Evolutionary conservation across 805 yeast species (phyloP).

Genomic region (Brettanomyces naardenensis): DNA sequence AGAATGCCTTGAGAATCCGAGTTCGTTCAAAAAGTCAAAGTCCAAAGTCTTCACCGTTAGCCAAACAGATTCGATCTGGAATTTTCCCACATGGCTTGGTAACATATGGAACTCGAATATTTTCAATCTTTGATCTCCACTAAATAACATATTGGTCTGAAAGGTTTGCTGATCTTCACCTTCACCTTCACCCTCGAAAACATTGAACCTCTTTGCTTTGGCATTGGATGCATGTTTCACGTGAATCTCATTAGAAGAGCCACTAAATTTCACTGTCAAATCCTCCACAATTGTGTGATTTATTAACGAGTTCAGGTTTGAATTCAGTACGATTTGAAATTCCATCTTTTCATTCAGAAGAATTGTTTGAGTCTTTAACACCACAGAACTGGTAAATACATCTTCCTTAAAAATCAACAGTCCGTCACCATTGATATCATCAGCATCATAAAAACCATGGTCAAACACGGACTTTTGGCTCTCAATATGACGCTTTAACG

Average conservation of each 20-base stretch:
- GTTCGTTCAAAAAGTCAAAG: slow-evolving; percentile 10
- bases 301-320: slow-evolving; percentile 19
- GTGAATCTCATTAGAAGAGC: slow-evolving; percentile 7
- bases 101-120: slow-evolving; percentile 14
- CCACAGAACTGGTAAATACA: slow-evolving; percentile 12
- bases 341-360: slow-evolving; percentile 15
- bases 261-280: slow-evolving; percentile 15
- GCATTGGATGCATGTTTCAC: slow-evolving; percentile 8
- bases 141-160: slow-evolving; percentile 13
- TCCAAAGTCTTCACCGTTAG: slow-evolving; percentile 8
- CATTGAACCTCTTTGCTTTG: neutral
- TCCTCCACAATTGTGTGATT: slow-evolving; percentile 11
- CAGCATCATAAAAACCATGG: slow-evolving; percentile 3
- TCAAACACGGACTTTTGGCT: neutral
- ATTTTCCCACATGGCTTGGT: slow-evolving; percentile 20
- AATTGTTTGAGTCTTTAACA: slow-evolving; percentile 11
- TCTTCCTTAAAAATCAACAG: slow-evolving; percentile 12
- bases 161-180: slow-evolving; percentile 6
- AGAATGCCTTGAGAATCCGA: slow-evolving; percentile 2
- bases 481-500: slow-evolving; percentile 4
- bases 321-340: slow-evolving; percentile 27
- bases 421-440: slow-evolving; percentile 3
- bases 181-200: slow-evolving; percentile 2
- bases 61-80: slow-evolving; percentile 14
- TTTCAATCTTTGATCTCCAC: slow-evolving; percentile 5